These are phyloP conservation scores for Cyclostephanos invisitatus DNA, from an alignment of 108 stramenopile species.

Conservation along the genomic window DNA sequence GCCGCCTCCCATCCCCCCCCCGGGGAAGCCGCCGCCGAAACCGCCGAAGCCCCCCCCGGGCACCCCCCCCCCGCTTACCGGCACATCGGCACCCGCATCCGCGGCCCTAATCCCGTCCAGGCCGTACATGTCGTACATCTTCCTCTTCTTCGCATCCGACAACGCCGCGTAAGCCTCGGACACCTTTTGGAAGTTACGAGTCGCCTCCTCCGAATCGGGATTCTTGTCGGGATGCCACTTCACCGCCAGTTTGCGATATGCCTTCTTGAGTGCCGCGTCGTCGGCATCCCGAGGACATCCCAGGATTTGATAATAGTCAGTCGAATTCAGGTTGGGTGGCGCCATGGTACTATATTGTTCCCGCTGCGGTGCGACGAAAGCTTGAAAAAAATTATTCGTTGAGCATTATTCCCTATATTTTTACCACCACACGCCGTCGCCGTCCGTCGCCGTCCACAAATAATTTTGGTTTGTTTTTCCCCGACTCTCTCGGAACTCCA, in stretches of 20 bases:
- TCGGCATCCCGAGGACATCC: slow-evolving; percentile 70
- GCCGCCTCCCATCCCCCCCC: slow-evolving; percentile 54
- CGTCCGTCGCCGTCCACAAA: too few species aligned
- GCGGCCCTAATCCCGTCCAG: slow-evolving; percentile 68
- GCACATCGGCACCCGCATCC: slow-evolving; percentile 62
- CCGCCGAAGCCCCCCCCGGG: slow-evolving; percentile 51
- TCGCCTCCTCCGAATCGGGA: slow-evolving; percentile 80
- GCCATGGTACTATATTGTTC: slow-evolving; percentile 22
- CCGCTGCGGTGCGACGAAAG: too few species aligned
- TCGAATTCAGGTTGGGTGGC: slow-evolving; percentile 77
- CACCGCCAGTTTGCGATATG: slow-evolving; percentile 85
- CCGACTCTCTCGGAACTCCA: too few species aligned
- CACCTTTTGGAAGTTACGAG: slow-evolving; percentile 87
- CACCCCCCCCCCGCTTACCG: slow-evolving; percentile 44
- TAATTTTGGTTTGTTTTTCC: too few species aligned
- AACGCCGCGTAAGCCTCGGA: slow-evolving; percentile 83
- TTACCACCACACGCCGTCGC: too few species aligned
- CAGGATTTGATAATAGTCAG: slow-evolving; percentile 85
- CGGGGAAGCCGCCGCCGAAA: slow-evolving; percentile 51
- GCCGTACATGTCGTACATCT: slow-evolving; percentile 87
- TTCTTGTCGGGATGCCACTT: slow-evolving; percentile 93
- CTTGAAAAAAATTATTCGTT: too few species aligned
- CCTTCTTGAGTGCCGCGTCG: slow-evolving; percentile 80
- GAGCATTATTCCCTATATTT: too few species aligned
- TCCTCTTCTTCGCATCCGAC: slow-evolving; percentile 78